These are phyloP conservation scores for Agaricales sp. DNA, from an alignment of 1,284 basidiomycete species.

Conservation along the genomic window DNA sequence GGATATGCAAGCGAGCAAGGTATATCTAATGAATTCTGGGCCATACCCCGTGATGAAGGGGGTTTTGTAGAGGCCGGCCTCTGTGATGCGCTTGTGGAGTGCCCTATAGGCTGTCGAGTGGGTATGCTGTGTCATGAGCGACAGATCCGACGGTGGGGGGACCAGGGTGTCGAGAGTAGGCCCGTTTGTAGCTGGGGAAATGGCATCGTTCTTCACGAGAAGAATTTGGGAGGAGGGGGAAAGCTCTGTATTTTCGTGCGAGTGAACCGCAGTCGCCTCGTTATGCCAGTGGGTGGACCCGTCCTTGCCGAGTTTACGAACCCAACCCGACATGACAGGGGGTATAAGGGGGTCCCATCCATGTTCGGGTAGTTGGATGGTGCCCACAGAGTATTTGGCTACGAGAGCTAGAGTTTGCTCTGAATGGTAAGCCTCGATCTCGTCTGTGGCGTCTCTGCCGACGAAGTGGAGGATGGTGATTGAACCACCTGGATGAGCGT, in stretches of 20 bases:
- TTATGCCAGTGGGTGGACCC: constrained; percentile 47
- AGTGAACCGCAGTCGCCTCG: constrained; percentile 42
- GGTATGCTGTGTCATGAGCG: constrained; percentile 50
- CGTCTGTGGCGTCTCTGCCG: constrained; percentile 90
- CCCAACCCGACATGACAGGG: constrained; percentile 82
- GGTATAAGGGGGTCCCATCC: constrained; percentile 82
- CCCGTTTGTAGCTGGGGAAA: constrained; percentile 14
- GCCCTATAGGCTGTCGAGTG: constrained; percentile 76
- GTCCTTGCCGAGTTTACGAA: constrained; percentile 32
- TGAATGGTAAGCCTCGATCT: constrained; percentile 89
- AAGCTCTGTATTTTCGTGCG: constrained; percentile 22
- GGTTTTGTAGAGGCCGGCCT: constrained; percentile 80
- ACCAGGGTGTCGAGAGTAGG: constrained; percentile 43
- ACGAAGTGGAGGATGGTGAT: constrained; percentile 93
- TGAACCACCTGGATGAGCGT: constrained; percentile 82
- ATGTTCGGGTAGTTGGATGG: constrained; percentile 45
- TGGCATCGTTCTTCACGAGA: constrained; percentile 35
- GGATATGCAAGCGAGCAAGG: constrained; percentile 49
- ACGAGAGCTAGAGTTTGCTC: constrained; percentile 59
- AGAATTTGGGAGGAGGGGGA: constrained; percentile 48
- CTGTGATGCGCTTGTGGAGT: constrained; percentile 67
- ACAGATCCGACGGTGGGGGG: constrained; percentile 44
- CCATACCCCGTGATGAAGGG: constrained; percentile 86
- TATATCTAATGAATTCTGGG: constrained; percentile 76
- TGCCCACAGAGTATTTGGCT: constrained; percentile 65